Base-by-base conservation (phyloP, 345 rosid genomes). In the Salix dunnii region DNA sequence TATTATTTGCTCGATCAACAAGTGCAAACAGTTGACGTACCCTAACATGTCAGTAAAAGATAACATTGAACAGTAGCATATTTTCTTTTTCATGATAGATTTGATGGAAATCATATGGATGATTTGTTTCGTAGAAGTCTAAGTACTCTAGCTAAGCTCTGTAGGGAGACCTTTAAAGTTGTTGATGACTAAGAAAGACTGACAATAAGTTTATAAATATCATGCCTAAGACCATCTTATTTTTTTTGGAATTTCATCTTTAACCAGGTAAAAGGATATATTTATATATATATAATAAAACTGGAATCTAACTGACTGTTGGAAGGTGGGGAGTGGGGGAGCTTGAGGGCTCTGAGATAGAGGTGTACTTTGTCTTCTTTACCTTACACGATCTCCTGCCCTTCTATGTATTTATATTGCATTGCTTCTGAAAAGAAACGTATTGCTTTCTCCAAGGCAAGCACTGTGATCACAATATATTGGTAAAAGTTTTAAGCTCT, bases 381-480 rank as follows among this genome's bases (percentile, higher is more conserved):
- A 31, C 4, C 68, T 38, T 28, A n/a, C 33, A 28, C 53, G 25
- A 33, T 71, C 23, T 23, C 9, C 43, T 46, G 36, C 75, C 18
- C 27, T 40, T 71, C 33, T 35, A 7, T 62, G 8, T 64, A 31
- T 69, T n/a, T 60, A 55, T 72, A 67, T 42, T 51, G 42, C 27
- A 51, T 42, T 68, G 64, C 18, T 63, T 69, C 71, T 63, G 82
- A 70, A 74, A 79, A 79, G 78, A 30, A 74, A 55, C 51, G 30
- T 28, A 79, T 55, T 70, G 74, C 76, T 28, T 70, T 70, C 72
- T 70, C 82, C 82, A 48, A 79, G 78, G 68, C 64, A 33, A 68
- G 63, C 73, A 49, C 25, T 40, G 16, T 23, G 13, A 35, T 43
- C 73, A 71, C 23, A 6, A 20, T 36, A 18, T n/a, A 38, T 27